A percentile compares a stretch with the other conserved stretches of the same genome.
Conservation (phyloP, 768 basidiomycete species). For the Dictyophora rubrovolvata region DNA sequence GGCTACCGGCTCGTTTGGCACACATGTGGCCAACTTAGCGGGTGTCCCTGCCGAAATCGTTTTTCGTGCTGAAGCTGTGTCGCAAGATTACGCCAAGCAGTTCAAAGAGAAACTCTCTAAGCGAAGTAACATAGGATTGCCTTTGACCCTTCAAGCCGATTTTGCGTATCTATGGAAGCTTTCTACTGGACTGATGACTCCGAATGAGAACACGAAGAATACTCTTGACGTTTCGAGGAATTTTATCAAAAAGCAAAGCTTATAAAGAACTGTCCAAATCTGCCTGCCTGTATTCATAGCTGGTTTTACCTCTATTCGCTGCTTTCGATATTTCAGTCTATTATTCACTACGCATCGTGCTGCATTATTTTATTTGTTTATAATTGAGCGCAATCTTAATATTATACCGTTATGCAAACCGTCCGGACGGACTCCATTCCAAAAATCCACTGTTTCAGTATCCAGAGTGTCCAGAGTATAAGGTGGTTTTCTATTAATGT, state of each 20-base stretch:
- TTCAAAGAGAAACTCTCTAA: slow-evolving; percentile 69
- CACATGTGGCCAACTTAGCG: slow-evolving; percentile 90
- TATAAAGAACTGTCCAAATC: background rate
- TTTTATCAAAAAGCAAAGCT: background rate
- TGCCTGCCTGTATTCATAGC: background rate
- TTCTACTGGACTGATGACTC: background rate
- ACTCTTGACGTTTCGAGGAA: background rate
- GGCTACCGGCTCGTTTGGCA: slow-evolving; percentile 85
- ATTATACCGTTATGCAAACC: slow-evolving; percentile 8
- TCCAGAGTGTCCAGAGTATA: too few species aligned
- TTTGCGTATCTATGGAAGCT: slow-evolving; percentile 61
- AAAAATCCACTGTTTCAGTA: too few species aligned
- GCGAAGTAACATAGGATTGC: slow-evolving; percentile 40
- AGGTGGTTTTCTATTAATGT: too few species aligned
- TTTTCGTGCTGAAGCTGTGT: slow-evolving; percentile 78
- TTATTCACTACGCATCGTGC: background rate
- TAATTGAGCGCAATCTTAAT: slow-evolving; percentile 1
- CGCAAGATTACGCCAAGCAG: slow-evolving; percentile 74
- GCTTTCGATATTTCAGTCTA: background rate
- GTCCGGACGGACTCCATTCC: slow-evolving; percentile 51
- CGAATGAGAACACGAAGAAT: background rate
- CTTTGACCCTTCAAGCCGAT: slow-evolving; percentile 81
- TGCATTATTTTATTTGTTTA: background rate
- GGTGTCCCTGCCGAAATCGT: slow-evolving; percentile 84
- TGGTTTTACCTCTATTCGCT: background rate